Evolutionary conservation across 495 filamentous ascomycete genomes (phyloP), one percentile per base, ranked within the genome.

Genomic region (Aspergillus affinis): DNA sequence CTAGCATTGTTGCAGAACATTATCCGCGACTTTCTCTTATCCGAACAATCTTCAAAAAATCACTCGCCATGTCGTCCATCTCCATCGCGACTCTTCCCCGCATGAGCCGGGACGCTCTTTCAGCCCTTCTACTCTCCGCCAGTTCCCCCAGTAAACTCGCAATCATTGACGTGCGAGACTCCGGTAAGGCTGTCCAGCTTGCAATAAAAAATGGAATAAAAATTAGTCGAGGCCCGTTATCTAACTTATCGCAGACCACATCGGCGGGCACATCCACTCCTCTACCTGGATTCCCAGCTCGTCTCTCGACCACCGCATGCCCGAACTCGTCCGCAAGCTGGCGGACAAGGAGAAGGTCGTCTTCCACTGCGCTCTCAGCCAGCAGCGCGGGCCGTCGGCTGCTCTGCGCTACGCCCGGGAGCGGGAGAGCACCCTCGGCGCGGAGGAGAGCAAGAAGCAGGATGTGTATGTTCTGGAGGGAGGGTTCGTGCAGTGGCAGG

Each of bases 361-460:
- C 18, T 98, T 98, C 72, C 95, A 98, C 75, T 98, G 94, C 75
- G 88, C 90, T n/a, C 77, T 98, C 30, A 91, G 88, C 63, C 94
- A 98, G 78, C 89, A 94, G 75, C 83, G 94, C 18, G 78, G 78
- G 0, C 78, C 78, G 1, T 77, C 76, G 51, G 76, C 78, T 10
- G 77, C 78, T 5, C 64, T 81, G 15, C 72, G 72, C 3, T 80
- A 81, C 63, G 69, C 68, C 0, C 75, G 78, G 6, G 74, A 78
- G 63, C 75, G 76, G 0, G 75, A 77, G 55, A 63, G 68, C 6
- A 52, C 60, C 10, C 61, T 76, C 18, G 72, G 76, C 10, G 48
- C 53, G 0, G 72, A 75, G 13, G 76, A 75, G 21, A 72, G 66
- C 55, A 74, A 72, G 58, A 75, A 77, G 58, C 90, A 93, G 73